phyloP scores from a whole-genome alignment of 1,139 yeast genomes.

The Candida sanyaensis region DNA sequence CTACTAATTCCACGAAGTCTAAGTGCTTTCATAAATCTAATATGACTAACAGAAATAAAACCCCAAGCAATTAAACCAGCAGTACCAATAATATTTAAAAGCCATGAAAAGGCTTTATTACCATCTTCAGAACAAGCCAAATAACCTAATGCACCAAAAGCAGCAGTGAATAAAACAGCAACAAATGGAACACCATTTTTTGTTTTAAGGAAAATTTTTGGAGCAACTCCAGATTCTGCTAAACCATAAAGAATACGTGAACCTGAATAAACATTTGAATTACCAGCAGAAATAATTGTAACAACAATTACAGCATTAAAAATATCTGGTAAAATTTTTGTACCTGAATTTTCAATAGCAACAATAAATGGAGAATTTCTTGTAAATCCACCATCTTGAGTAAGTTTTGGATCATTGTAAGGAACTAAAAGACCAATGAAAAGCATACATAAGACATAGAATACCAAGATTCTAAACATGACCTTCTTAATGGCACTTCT shows the following conservation, averaged over 20 bases:
- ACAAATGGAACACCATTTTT: constrained; percentile 67
- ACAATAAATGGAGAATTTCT: constrained; percentile 55
- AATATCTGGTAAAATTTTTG: constrained; percentile 65
- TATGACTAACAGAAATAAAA: constrained; percentile 63
- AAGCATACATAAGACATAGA: constrained; percentile 77
- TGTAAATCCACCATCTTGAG: constrained; percentile 28
- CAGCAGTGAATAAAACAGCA: constrained; percentile 58
- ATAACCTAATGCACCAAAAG: constrained; percentile 67
- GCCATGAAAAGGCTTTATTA: constrained; percentile 75
- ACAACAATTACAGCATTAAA: constrained; percentile 73
- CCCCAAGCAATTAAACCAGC: constrained; percentile 79
- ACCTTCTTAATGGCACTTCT: constrained; percentile 76
- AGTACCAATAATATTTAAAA: constrained; percentile 77
- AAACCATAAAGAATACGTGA: constrained; percentile 71
- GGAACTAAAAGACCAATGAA: constrained; percentile 87
- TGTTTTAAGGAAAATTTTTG: constrained; percentile 51
- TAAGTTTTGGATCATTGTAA: constrained; percentile 57
- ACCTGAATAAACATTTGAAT: constrained; percentile 78
- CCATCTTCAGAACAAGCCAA: constrained; percentile 67
- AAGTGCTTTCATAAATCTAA: constrained; percentile 67
- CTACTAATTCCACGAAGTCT: constrained; percentile 60
- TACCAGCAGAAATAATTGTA: constrained; percentile 77
- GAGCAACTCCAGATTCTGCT: constrained; percentile 64
- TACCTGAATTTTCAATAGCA: constrained; percentile 69
- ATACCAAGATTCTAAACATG: constrained; percentile 74